Evolutionary conservation across 164 flowering plant species (phyloP), one percentile per base, ranked within the genome.

Genomic region (Houttuynia cordata): DNA sequence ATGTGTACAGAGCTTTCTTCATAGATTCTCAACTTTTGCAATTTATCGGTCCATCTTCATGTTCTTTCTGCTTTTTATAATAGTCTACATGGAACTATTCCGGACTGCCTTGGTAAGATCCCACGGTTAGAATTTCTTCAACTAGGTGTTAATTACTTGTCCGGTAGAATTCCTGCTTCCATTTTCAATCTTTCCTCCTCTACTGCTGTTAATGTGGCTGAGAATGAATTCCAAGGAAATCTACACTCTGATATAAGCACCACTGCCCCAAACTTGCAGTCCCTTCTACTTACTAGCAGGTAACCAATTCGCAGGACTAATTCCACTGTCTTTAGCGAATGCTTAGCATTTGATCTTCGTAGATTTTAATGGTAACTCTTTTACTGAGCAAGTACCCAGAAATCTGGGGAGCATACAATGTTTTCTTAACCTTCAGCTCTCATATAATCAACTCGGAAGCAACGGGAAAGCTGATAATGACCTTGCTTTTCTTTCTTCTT

Each of bases 151-250:
- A 85, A 85, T 53, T 34, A 62, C 9, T 71, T 82, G 24, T 37
- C 71, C 1, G 86, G 88, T 6, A 51, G 59, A 10, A 42, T 83
- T 25, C 84, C 88, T 10, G 7, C 65, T 0, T 58, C 80, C 10
- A 55, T 81, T 12, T 83, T 67, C 70, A 83, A 83, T 67, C 55
- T 79, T 56, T 73, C 89, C n/a, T 75, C 79, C 7, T 14, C 81
- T 5, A 63, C 18, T 7, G 0, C 9, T 10, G 45, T 81, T 8
- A 62, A 61, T 14, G 30, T 83, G 19, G 68, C 75, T 24, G 41
- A 62, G 1, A 83, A 83, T 58, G 12, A 63, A 14, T 49, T 83
- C 10, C 57, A 52, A 59, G 87, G 87, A 24, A 61, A 10, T 1
- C 24, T 65, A 7, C 63, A 63, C 9, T 19, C 58, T n/a, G 63